Conservation (phyloP, 495 filamentous ascomycete species). For the Parathielavia appendiculata region DNA sequence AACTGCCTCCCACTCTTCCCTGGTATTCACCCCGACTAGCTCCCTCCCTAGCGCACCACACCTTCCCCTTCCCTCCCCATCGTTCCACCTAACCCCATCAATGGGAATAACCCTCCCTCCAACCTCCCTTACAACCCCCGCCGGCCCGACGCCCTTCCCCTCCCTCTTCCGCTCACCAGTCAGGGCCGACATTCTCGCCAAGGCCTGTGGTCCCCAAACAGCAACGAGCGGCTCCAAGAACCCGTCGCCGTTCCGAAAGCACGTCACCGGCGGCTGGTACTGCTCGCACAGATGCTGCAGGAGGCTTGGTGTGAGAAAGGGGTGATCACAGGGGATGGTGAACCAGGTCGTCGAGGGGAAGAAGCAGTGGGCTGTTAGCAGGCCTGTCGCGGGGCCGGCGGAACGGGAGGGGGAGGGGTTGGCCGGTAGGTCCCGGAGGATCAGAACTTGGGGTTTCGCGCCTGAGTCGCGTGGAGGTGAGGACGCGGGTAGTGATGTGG, state of each 20-base stretch:
- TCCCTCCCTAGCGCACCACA: neutral
- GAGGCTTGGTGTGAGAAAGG: neutral
- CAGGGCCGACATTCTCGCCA: neutral
- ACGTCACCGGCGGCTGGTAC: constrained; percentile 1
- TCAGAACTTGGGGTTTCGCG: neutral
- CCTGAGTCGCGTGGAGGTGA: neutral
- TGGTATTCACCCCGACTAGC: neutral
- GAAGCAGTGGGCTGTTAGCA: neutral
- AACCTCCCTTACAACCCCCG: neutral
- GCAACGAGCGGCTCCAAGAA: constrained; percentile 1
- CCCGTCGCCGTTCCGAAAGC: neutral
- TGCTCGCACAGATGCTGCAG: neutral
- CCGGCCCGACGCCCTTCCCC: neutral
- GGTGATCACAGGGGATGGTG: neutral
- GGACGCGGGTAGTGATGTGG: too few relatives aligned
- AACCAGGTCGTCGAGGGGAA: neutral
- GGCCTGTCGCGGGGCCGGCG: neutral
- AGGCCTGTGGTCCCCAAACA: neutral
- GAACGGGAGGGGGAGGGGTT: neutral
- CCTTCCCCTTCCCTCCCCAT: neutral
- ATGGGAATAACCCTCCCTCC: neutral
- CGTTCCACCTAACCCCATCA: neutral
- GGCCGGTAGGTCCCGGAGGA: neutral
- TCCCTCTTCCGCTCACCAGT: neutral
- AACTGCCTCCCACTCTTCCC: neutral